phyloP scores from a whole-genome alignment of 495 filamentous ascomycete genomes.

The Ramalina intermedia region DNA sequence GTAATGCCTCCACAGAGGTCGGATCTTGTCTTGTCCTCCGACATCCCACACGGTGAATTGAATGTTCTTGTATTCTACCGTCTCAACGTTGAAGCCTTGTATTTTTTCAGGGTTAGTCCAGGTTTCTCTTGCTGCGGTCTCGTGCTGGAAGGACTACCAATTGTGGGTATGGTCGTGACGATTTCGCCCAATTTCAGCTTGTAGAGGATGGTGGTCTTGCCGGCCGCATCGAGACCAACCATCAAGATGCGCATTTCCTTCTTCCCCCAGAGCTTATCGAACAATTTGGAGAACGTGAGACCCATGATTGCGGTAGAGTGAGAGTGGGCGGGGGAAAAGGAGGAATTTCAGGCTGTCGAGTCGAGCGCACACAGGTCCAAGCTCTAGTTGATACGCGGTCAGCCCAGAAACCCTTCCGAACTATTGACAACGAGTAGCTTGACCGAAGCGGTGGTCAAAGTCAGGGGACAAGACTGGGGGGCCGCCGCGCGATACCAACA shows the following conservation, averaged over 20 bases:
- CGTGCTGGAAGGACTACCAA: constrained; percentile 77
- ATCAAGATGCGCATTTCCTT: constrained; percentile 99
- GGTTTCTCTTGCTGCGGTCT: constrained; percentile 47
- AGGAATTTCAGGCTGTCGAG: neutral
- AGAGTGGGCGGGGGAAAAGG: neutral
- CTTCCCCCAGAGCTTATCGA: constrained; percentile 92
- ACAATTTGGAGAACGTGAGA: constrained; percentile 84
- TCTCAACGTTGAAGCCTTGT: constrained; percentile 98
- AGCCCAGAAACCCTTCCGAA: neutral
- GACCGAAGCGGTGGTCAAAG: neutral
- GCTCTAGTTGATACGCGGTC: neutral
- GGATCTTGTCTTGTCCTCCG: constrained; percentile 97
- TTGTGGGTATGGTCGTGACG: constrained; percentile 98
- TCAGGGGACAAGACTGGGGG: neutral
- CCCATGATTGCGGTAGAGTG: constrained; percentile 63
- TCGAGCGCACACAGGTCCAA: neutral
- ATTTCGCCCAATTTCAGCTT: constrained; percentile 98
- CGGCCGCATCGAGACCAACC: constrained; percentile 92
- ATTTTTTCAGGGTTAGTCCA: constrained; percentile 48
- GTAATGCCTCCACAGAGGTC: constrained; percentile 96
- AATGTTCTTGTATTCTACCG: constrained; percentile 97
- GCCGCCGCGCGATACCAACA: no score
- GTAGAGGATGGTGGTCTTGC: constrained; percentile 99
- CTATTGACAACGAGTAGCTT: neutral
- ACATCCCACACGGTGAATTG: constrained; percentile 99